Evolutionary conservation across 768 basidiomycete genomes (phyloP).

Genomic region (Suillus occidentalis): DNA sequence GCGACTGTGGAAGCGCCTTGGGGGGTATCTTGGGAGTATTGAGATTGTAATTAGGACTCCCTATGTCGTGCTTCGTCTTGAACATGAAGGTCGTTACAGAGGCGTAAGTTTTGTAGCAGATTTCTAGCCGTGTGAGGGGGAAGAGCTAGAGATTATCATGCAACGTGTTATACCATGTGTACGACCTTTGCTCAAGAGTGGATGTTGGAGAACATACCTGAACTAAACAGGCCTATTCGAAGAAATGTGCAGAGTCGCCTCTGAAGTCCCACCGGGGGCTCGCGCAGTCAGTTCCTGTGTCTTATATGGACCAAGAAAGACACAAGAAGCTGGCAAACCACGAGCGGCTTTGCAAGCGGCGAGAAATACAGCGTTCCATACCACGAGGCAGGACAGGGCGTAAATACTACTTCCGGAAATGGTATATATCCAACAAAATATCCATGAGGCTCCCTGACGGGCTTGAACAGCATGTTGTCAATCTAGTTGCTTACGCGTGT

Average conservation of each 20-base stretch:
- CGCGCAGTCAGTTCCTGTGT: conserved; percentile 24
- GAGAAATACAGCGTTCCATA: conserved; percentile 1
- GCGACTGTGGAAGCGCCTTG: conserved; percentile 3
- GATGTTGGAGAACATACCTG: conserved; percentile 15
- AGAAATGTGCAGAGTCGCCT: conserved; percentile 15
- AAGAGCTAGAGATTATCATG: conserved; percentile 7
- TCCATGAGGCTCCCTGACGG: background rate
- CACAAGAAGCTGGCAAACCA: conserved; percentile 10
- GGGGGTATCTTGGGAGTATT: conserved; percentile 5
- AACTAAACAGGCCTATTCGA: conserved; percentile 15
- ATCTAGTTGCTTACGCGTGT: conserved; percentile 2
- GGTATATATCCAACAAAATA: background rate
- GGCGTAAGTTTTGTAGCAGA: conserved; percentile 20
- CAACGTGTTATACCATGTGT: conserved; percentile 6
- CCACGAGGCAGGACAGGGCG: conserved; percentile 3
- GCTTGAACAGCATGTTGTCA: background rate
- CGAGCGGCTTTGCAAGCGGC: conserved; percentile 2
- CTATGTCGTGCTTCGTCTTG: conserved; percentile 1
- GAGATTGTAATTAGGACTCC: conserved; percentile 5
- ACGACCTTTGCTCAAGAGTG: background rate
- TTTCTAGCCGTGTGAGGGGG: conserved; percentile 13
- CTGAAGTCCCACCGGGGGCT: conserved; percentile 25
- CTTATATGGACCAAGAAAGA: conserved; percentile 17
- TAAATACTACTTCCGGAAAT: background rate
- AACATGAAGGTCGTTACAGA: conserved; percentile 10